Evolutionary conservation across 345 rosid genomes (phyloP).

Genomic region (Aegle marmelos): DNA sequence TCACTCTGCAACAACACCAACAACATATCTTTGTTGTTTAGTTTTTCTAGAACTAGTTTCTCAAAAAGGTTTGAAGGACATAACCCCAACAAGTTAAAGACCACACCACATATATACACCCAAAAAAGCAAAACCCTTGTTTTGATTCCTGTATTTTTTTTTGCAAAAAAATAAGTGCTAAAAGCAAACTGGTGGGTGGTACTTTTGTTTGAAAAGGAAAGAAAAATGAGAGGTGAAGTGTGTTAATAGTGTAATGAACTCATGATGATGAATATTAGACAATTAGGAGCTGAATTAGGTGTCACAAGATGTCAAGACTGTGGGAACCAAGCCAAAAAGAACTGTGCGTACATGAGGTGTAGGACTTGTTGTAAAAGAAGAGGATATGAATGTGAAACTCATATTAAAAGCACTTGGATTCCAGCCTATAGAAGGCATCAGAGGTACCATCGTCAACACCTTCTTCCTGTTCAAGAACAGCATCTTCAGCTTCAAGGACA

Average conservation of each 20-base stretch:
- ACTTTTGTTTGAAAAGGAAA: background rate
- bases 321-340: conserved; percentile 36
- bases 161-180: background rate
- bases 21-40: background rate
- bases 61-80: background rate
- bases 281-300: conserved; percentile 11
- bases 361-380: conserved; percentile 33
- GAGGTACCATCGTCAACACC: conserved; percentile 5
- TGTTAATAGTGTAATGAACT: background rate
- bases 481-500: conserved; percentile 22
- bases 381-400: conserved; percentile 29
- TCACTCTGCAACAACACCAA: background rate
- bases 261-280: conserved; percentile 12
- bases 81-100: no score
- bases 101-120: no score
- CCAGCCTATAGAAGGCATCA: conserved; percentile 24
- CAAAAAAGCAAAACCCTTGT: background rate
- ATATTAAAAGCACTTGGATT: conserved; percentile 35
- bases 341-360: conserved; percentile 30
- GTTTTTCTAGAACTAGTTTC: background rate
- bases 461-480: conserved; percentile 19
- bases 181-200: background rate
- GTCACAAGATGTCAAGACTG: conserved; percentile 32
- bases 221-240: background rate
- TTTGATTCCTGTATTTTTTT: background rate